Percentiles rank a stretch among this genome's conserved stretches.
Evolutionary conservation across 208 protist species (phyloP).

Genomic region (Acanthamoeba lenticulata): DNA sequence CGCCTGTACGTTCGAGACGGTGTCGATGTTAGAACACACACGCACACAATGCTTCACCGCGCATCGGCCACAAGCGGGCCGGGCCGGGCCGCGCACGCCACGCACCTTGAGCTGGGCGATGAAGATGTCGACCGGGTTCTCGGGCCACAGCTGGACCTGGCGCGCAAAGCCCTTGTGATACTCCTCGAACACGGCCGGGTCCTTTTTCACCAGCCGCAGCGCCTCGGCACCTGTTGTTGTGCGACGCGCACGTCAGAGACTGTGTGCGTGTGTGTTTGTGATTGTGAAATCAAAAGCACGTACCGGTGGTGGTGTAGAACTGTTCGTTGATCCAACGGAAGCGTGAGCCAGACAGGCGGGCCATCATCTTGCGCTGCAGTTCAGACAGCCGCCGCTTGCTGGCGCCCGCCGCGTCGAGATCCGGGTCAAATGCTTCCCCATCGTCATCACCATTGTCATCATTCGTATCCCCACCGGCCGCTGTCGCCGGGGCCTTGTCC

Average conservation of each 20-base stretch:
- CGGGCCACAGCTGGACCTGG: conserved; percentile 94
- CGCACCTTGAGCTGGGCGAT: conserved; percentile 72
- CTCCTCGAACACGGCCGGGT: conserved; percentile 37
- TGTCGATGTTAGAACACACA: not conserved
- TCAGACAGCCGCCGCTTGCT: conserved; percentile 26
- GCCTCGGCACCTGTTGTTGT: not conserved
- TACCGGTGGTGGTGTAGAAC: conserved; percentile 82
- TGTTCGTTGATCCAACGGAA: conserved; percentile 87
- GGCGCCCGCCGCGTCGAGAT: not conserved
- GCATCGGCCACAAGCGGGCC: conserved; percentile 83
- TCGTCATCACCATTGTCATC: not conserved
- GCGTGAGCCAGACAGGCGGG: conserved; percentile 71
- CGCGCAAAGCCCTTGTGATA: conserved; percentile 94
- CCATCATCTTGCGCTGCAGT: conserved; percentile 72
- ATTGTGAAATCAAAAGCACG: not conserved
- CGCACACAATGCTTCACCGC: too few species aligned
- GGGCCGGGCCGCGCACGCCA: not conserved
- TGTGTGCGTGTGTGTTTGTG: too few species aligned
- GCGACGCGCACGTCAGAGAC: not conserved
- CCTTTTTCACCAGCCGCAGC: conserved; percentile 13
- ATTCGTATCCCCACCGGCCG: not conserved
- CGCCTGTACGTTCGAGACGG: conserved; percentile 60
- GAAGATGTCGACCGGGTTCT: conserved; percentile 93
- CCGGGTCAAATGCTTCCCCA: not conserved
- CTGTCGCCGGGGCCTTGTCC: not conserved